phyloP scores from a whole-genome alignment of 202 grass and related monocot genomes.

The Zoysia matrella region DNA sequence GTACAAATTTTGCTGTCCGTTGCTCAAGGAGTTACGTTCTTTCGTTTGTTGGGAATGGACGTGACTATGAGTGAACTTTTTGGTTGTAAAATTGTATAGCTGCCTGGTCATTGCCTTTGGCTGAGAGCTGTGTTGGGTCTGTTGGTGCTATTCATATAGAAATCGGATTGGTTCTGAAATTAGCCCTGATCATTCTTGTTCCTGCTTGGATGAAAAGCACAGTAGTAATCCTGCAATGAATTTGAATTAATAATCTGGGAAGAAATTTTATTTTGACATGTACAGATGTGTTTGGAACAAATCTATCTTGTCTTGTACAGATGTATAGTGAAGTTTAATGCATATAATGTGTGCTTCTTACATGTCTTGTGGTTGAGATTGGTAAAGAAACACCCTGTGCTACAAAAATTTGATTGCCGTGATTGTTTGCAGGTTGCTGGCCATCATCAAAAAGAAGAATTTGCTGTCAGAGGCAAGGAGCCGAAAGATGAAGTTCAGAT shows the following conservation, averaged over 20 bases:
- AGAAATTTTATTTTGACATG: background rate
- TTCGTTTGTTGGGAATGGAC: background rate
- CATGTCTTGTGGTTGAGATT: background rate
- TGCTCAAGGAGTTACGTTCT: background rate
- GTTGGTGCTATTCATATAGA: background rate
- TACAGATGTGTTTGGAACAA: background rate
- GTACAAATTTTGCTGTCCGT: background rate
- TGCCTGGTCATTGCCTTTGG: background rate
- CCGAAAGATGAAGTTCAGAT: slow-evolving; percentile 99
- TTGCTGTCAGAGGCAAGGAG: slow-evolving; percentile 93
- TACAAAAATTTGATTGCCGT: slow-evolving; percentile 13
- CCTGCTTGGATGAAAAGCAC: slow-evolving; percentile 1
- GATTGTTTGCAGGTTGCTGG: slow-evolving; percentile 59
- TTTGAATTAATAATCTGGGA: background rate
- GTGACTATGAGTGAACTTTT: slow-evolving; percentile 5
- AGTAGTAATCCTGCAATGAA: background rate
- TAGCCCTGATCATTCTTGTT: slow-evolving; percentile 2
- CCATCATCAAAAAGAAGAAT: slow-evolving; percentile 89
- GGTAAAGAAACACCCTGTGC: background rate
- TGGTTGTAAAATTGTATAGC: background rate
- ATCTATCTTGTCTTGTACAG: background rate
- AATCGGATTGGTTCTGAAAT: slow-evolving; percentile 3
- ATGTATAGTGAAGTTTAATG: background rate
- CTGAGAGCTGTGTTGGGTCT: background rate
- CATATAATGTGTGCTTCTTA: slow-evolving; percentile 12